These are phyloP conservation scores for Canariomyces notabilis DNA, from an alignment of 2,329 filamentous ascomycete genomes.

Conservation along the genomic window DNA sequence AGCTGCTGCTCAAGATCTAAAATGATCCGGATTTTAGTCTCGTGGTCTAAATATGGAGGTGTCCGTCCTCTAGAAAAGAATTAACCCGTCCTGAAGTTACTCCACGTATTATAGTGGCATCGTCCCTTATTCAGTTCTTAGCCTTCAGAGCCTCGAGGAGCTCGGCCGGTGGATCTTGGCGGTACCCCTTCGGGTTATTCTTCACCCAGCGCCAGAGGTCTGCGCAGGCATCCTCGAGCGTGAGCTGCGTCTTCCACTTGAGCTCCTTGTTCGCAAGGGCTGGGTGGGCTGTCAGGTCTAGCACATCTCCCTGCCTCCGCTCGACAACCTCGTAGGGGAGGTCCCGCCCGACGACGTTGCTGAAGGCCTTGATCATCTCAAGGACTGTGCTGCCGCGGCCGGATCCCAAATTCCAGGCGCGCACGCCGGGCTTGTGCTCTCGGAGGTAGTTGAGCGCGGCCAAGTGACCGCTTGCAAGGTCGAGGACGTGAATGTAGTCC, in stretches of 20 bases:
- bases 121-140: slow-evolving; percentile 11
- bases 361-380: slow-evolving; percentile 96
- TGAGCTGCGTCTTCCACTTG: slow-evolving; percentile 84
- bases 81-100: slow-evolving; percentile 1
- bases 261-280: slow-evolving; percentile 82
- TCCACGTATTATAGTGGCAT: neutral
- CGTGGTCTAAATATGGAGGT: neutral
- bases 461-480: slow-evolving; percentile 80
- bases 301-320: slow-evolving; percentile 80
- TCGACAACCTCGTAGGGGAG: slow-evolving; percentile 81
- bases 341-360: slow-evolving; percentile 75
- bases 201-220: slow-evolving; percentile 96
- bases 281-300: slow-evolving; percentile 92
- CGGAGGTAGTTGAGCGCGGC: slow-evolving; percentile 87
- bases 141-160: slow-evolving; percentile 63
- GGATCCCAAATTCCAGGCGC: slow-evolving; percentile 94
- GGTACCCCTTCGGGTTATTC: slow-evolving; percentile 94
- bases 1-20: slow-evolving; percentile 66
- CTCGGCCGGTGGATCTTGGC: slow-evolving; percentile 81
- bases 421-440: slow-evolving; percentile 77
- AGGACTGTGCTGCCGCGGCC: slow-evolving; percentile 93
- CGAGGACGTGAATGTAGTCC: slow-evolving; percentile 96
- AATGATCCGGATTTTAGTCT: neutral
- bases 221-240: slow-evolving; percentile 86
- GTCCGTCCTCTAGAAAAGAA: slow-evolving; percentile 2